Percentiles rank a stretch among this genome's conserved stretches.
Conservation (phyloP, 2,329 filamentous ascomycete genomes). For the Oidium heveae region DNA sequence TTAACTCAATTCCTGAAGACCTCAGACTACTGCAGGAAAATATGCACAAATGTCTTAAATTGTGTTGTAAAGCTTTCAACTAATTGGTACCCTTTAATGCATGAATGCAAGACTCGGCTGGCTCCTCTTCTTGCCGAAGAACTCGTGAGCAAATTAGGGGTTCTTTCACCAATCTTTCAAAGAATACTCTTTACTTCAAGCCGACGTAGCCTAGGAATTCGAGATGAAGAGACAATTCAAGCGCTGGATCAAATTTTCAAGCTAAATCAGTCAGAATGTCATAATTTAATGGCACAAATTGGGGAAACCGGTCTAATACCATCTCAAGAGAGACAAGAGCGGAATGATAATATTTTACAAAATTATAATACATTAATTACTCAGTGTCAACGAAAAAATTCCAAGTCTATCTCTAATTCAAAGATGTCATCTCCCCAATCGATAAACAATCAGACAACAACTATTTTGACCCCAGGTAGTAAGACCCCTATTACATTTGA, state of each 20-base stretch:
- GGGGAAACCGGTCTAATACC: slow-evolving; percentile 10
- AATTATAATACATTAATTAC: slow-evolving; percentile 7
- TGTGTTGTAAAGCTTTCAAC: slow-evolving; percentile 21
- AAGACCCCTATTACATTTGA: not conserved
- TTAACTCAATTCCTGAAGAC: slow-evolving; percentile 9
- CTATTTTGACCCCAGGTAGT: not conserved
- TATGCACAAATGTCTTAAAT: slow-evolving; percentile 16
- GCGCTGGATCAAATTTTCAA: slow-evolving; percentile 17
- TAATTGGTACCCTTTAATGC: slow-evolving; percentile 17
- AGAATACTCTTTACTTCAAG: slow-evolving; percentile 26
- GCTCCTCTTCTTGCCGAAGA: slow-evolving; percentile 33
- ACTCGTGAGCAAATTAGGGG: slow-evolving; percentile 20
- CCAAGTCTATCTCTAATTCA: not conserved
- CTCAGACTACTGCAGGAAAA: slow-evolving; percentile 14
- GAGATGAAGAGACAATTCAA: slow-evolving; percentile 14
- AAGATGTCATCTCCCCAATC: not conserved
- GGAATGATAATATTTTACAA: slow-evolving; percentile 6
- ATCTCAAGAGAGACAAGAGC: slow-evolving; percentile 8
- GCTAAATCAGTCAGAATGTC: slow-evolving; percentile 14
- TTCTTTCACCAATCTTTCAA: slow-evolving; percentile 27
- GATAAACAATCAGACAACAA: not conserved
- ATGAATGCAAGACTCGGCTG: slow-evolving; percentile 15
- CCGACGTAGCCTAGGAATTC: slow-evolving; percentile 20
- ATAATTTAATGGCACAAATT: slow-evolving; percentile 8
- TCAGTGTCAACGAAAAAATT: slow-evolving; percentile 2